Base-by-base conservation (phyloP, 1,139 yeast species). In the Hanseniaspora uvarum region DNA sequence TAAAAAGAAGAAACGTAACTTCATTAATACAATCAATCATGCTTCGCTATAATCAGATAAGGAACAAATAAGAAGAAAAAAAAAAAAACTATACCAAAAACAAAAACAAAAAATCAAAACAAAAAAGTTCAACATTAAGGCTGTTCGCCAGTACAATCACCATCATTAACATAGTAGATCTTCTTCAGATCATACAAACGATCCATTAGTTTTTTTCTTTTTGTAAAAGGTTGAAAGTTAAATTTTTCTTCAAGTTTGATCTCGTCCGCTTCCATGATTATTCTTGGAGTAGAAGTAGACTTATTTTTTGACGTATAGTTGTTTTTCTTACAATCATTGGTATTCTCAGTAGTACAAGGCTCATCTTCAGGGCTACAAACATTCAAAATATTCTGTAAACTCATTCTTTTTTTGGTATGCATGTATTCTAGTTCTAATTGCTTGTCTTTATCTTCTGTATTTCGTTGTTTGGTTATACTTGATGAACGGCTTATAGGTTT, bases 151-250 rank as follows among this genome's bases (percentile, higher is more conserved):
- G 34, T 34, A 7, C 41, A 39, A n/a, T 38, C 50, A 16, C 26
- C 19, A 5, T 52, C 39, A 59, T 57, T 28, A 14, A 50, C 48
- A 23, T 40, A 50, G 31, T 50, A 50, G 28, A 58, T 56, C 36
- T 62, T 62, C 55, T 65, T 67, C 56, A 67, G 55, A 55, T 67
- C 69, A 50, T 61, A 65, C 34, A 70, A 59, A 55, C 73, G 63
- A 56, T 71, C 74, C 49, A 70, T 70, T 53, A 71, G 59, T 62
- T 71, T 70, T 52, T 71, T 67, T 41, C 70, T 62, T 57, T 67
- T 64, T 11, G 68, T 64, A 41, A 65, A 55, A 1, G 68, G 66
- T 4, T 59, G 61, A 28, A 60, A 59, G 8, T 58, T 59, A 48
- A 62, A 63, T 51, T 63, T 56, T 51, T 56, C 58, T 23, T 62